Conservation (phyloP, 495 filamentous ascomycete species). For the Lichenothelia convexa region DNA sequence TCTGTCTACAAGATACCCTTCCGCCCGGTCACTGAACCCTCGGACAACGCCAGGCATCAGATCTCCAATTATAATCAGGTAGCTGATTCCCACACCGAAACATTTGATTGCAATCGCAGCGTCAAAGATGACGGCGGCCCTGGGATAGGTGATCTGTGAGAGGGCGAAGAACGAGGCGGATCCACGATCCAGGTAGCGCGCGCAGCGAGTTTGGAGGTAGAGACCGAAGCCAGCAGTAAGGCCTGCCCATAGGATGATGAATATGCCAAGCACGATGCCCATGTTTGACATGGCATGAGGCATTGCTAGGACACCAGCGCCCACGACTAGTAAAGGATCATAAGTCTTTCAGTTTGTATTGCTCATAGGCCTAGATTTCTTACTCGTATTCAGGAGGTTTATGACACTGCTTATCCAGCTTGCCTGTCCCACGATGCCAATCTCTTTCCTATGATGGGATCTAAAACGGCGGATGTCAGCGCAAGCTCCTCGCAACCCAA, state of each 20-base stretch:
- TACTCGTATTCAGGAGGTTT: slow-evolving; percentile 91
- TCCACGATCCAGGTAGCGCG: slow-evolving; percentile 78
- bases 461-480: slow-evolving; percentile 24
- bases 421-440: slow-evolving; percentile 46
- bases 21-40: slow-evolving; percentile 44
- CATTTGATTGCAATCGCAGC: slow-evolving; percentile 94
- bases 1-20: slow-evolving; percentile 63
- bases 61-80: slow-evolving; percentile 96
- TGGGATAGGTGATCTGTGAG: slow-evolving; percentile 90
- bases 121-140: slow-evolving; percentile 90
- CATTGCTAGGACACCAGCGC: slow-evolving; percentile 89
- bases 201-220: slow-evolving; percentile 84
- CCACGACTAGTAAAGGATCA: slow-evolving; percentile 46
- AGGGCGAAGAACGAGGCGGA: slow-evolving; percentile 73
- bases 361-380: slow-evolving; percentile 9
- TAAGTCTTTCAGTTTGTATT: slow-evolving; percentile 1
- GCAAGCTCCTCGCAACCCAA: slow-evolving; percentile 7
- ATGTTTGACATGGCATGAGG: slow-evolving; percentile 83
- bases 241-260: slow-evolving; percentile 83
- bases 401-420: slow-evolving; percentile 83
- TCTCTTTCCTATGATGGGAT: slow-evolving; percentile 34
- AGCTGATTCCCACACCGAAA: slow-evolving; percentile 89
- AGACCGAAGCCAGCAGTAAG: slow-evolving; percentile 77
- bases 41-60: slow-evolving; percentile 87
- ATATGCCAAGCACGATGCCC: slow-evolving; percentile 61